Base-by-base conservation (phyloP, 805 yeast species). In the Ascoidea rubescens region DNA sequence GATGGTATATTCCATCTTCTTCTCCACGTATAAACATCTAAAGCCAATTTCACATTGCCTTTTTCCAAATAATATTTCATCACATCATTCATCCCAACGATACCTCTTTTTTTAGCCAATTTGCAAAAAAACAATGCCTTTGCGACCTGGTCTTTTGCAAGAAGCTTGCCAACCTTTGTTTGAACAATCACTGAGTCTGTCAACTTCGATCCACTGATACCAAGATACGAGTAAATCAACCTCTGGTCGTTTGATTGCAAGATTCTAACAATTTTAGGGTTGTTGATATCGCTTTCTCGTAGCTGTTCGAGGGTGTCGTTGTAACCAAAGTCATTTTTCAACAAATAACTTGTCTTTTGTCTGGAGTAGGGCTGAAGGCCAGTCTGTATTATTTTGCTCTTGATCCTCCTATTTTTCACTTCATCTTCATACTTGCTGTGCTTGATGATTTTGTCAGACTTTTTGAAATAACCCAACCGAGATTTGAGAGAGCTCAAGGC, bases 31-130 rank as follows among this genome's bases (percentile, higher is more conserved):
- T 72, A 72, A 17, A 77, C 57, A 46, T 75, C 75, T 31, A 82
- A 52, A 0, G 84, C 84, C 5, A 69, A 70, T 48, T 73, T 71
- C 0, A 72, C 62, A 28, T 72, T 71, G 2, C 73, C 71, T 6
- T 67, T 58, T 0, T 60, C 59, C 4, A 82, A 64, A 46, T 72
- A 67, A 68, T 78, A 73, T 54, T 74, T 71, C 59, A 80, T 62
- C 0, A 85, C 70, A n/a, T 74, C 70, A 56, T 86, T 85, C 78
- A 79, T 74, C 1, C 79, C 85, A 37, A 80, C 85, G 0, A 70
- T 57, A 6, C 85, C 87, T 44, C 72, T 71, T 2, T 60, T 60
- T 32, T 68, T 64, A 0, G 84, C 78, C 10, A 79, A 55, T 47
- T 71, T 68, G 4, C 75, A 68, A n/a, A 80, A 62, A 57, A 68